These are phyloP conservation scores for Phytophthora tentaculata DNA, from an alignment of 352 stramenopile genomes.

Conservation along the genomic window DNA sequence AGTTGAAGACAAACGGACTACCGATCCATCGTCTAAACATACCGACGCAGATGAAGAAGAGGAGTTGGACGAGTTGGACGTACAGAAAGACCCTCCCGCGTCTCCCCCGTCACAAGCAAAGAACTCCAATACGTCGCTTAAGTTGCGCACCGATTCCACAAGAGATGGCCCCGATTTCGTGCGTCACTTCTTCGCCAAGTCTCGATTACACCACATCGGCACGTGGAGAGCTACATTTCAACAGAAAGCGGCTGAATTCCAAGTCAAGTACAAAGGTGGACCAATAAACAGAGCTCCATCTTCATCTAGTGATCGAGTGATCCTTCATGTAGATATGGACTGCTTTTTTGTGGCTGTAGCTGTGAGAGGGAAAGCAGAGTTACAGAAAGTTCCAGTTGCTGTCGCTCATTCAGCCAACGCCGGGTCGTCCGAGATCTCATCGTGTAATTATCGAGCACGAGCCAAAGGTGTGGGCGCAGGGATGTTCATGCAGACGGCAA, in stretches of 20 bases:
- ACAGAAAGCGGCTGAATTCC: slow-evolving; percentile 65
- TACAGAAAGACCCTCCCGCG: slow-evolving; percentile 2
- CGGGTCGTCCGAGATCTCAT: slow-evolving; percentile 93
- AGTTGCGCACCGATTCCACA: slow-evolving; percentile 62
- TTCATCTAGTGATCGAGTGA: slow-evolving; percentile 69
- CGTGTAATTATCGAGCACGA: slow-evolving; percentile 95
- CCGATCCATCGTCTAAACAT: slow-evolving; percentile 16
- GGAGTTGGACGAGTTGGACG: slow-evolving; percentile 1
- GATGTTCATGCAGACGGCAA: slow-evolving; percentile 95
- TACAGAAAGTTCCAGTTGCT: slow-evolving; percentile 83
- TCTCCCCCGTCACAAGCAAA: neutral
- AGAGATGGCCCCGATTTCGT: slow-evolving; percentile 79
- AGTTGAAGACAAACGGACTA: slow-evolving; percentile 14
- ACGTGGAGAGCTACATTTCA: slow-evolving; percentile 82
- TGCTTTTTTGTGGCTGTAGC: slow-evolving; percentile 97
- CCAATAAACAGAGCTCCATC: slow-evolving; percentile 38
- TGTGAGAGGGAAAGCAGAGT: slow-evolving; percentile 80
- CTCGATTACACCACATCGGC: slow-evolving; percentile 85
- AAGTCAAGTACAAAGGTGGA: slow-evolving; percentile 62
- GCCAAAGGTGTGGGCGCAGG: slow-evolving; percentile 91
- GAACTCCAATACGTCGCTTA: neutral
- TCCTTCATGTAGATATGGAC: slow-evolving; percentile 98
- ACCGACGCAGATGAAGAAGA: slow-evolving; percentile 10
- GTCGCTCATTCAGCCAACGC: slow-evolving; percentile 89
- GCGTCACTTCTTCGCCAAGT: slow-evolving; percentile 85